phyloP scores from a whole-genome alignment of 192 early-diverging fungal species.

The Martensiomyces pterosporus region DNA sequence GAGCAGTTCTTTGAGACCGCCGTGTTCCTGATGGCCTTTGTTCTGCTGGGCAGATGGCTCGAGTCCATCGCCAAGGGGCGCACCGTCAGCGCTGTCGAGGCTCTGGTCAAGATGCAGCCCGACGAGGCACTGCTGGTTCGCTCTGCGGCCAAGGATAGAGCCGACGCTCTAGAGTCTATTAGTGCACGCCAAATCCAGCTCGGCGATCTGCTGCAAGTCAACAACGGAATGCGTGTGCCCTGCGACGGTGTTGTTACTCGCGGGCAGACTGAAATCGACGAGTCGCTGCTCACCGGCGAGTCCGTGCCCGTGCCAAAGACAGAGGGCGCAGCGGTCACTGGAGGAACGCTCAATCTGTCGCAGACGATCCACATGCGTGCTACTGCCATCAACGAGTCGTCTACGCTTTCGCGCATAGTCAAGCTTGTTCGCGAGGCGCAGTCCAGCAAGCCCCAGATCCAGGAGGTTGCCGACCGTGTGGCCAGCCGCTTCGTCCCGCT shows the following conservation, averaged over 20 bases:
- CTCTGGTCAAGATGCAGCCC: conserved; percentile 61
- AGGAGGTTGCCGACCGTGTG: conserved; percentile 82
- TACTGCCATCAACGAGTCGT: conserved; percentile 79
- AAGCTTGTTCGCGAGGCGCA: conserved; percentile 91
- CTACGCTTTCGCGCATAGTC: conserved; percentile 86
- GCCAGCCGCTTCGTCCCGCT: conserved; percentile 89
- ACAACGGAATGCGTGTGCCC: conserved; percentile 66
- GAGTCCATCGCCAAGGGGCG: conserved; percentile 92
- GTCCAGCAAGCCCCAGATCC: conserved; percentile 89
- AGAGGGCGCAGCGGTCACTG: conserved; percentile 68
- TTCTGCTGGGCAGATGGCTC: conserved; percentile 85
- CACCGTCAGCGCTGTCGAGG: conserved; percentile 70
- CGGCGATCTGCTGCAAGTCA: conserved; percentile 46
- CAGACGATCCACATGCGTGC: conserved; percentile 77
- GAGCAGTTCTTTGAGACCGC: conserved; percentile 94
- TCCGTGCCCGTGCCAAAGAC: conserved; percentile 75
- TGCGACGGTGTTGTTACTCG: conserved; percentile 42
- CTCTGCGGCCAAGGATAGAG: conserved; percentile 2
- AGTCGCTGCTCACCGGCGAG: conserved; percentile 94
- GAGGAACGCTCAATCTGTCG: conserved; percentile 88
- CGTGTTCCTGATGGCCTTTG: conserved; percentile 86
- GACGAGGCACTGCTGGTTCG: conserved; percentile 35
- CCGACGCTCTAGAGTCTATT: conserved; percentile 22
- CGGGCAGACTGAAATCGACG: conserved; percentile 65
- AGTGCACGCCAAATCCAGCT: conserved; percentile 39